Conservation (phyloP, 192 early-diverging fungal species). For the Oehlia diaphana region DNA sequence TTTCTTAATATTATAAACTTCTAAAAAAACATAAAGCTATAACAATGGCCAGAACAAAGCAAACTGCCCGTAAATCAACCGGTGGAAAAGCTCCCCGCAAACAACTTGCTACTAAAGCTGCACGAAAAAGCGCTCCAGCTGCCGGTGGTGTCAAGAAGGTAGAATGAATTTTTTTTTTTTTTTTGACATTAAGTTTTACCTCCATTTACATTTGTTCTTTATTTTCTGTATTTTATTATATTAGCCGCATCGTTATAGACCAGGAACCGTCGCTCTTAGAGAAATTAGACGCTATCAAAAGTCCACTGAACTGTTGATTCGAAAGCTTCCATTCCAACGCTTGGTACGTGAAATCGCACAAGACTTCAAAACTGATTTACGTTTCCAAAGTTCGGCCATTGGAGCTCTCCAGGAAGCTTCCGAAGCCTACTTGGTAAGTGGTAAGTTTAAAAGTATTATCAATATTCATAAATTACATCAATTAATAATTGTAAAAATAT, state of each 20-base stretch:
- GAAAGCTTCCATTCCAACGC: constrained; percentile 92
- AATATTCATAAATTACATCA: not conserved
- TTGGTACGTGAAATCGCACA: constrained; percentile 99
- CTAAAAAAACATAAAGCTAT: constrained; percentile 25
- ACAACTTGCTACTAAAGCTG: constrained; percentile 94
- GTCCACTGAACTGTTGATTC: constrained; percentile 91
- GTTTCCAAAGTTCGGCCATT: constrained; percentile 99
- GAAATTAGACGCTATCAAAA: constrained; percentile 96
- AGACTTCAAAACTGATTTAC: constrained; percentile 99
- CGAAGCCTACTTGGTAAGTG: constrained; percentile 85
- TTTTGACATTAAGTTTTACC: not conserved
- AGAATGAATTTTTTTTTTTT: not conserved
- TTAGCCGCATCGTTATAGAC: constrained; percentile 77
- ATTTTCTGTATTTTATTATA: not conserved
- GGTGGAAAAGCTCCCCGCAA: constrained; percentile 99
- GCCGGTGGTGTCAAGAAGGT: constrained; percentile 93
- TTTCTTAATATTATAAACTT: not conserved
- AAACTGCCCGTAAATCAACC: constrained; percentile 98
- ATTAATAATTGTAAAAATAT: not conserved
- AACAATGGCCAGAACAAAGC: constrained; percentile 70
- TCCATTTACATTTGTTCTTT: not conserved
- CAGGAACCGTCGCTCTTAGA: constrained; percentile 88
- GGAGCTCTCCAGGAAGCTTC: constrained; percentile 98
- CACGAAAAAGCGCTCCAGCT: constrained; percentile 90
- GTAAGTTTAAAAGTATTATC: not conserved